These are phyloP conservation scores for Berkeleyomyces rouxiae DNA, from an alignment of 2,329 filamentous ascomycete genomes.

Conservation along the genomic window DNA sequence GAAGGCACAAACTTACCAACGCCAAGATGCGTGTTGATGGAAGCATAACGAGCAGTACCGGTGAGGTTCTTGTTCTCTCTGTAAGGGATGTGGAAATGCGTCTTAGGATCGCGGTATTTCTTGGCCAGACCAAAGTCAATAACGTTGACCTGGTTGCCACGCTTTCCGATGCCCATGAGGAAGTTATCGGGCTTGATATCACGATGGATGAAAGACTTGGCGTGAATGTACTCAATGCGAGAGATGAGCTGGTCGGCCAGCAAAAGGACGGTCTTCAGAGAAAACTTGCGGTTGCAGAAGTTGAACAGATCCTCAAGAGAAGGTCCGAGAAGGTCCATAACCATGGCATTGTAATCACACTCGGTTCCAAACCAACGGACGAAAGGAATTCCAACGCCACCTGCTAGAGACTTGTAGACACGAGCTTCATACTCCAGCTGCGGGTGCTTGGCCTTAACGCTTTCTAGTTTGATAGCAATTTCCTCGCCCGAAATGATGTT, in stretches of 20 bases:
- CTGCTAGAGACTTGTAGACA: constrained; percentile 78
- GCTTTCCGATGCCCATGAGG: constrained; percentile 97
- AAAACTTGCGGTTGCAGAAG: constrained; percentile 99
- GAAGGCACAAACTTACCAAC: constrained; percentile 44
- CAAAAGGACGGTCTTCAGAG: constrained; percentile 90
- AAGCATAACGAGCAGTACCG: constrained; percentile 93
- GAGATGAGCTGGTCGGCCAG: constrained; percentile 97
- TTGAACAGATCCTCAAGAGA: constrained; percentile 98
- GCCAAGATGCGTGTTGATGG: constrained; percentile 96
- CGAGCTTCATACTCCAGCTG: constrained; percentile 98
- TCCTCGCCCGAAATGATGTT: constrained; percentile 99
- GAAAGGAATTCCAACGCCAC: constrained; percentile 94
- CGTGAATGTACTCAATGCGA: constrained; percentile 98
- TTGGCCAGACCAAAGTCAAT: constrained; percentile 98
- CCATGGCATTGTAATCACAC: constrained; percentile 99
- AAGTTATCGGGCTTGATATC: constrained; percentile 99
- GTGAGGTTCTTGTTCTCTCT: constrained; percentile 99
- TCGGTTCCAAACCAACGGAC: constrained; percentile 99
- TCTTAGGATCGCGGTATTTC: constrained; percentile 99
- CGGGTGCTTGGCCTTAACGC: constrained; percentile 97
- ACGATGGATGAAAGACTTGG: constrained; percentile 98
- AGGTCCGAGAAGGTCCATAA: constrained; percentile 87
- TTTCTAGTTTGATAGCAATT: constrained; percentile 99
- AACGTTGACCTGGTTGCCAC: constrained; percentile 97
- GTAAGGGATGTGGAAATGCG: constrained; percentile 98